phyloP scores from a whole-genome alignment of 805 yeast species.

The Metschnikowia sp. region DNA sequence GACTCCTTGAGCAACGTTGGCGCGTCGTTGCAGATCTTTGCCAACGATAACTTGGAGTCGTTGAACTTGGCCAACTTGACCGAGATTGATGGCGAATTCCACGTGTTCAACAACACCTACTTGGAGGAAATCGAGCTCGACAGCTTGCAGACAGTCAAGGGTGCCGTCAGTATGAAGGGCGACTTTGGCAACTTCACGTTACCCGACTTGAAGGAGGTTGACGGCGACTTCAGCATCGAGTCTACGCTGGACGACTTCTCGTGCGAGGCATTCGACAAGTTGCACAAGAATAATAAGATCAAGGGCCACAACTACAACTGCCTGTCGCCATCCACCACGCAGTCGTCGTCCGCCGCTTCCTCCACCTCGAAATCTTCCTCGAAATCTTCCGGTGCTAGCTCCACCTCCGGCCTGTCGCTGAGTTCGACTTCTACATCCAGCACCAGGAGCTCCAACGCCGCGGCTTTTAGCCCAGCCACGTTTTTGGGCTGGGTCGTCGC shows the following conservation, averaged over 20 bases:
- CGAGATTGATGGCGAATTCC: constrained; percentile 40
- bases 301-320: constrained; percentile 45
- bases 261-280: constrained; percentile 34
- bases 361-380: constrained; percentile 15
- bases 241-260: constrained; percentile 37
- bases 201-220: constrained; percentile 35
- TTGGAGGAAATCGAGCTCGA: constrained; percentile 31
- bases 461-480: constrained; percentile 17
- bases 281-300: constrained; percentile 30
- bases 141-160: constrained; percentile 32
- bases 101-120: constrained; percentile 39
- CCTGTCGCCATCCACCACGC: constrained; percentile 29
- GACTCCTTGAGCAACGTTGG: constrained; percentile 34
- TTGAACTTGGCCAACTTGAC: constrained; percentile 28
- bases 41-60: constrained; percentile 39
- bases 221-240: constrained; percentile 38
- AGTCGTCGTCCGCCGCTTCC: constrained; percentile 15
- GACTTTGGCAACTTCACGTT: constrained; percentile 37
- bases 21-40: constrained; percentile 38
- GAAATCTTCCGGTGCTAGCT: constrained; percentile 20
- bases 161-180: constrained; percentile 40
- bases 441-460: constrained; percentile 22
- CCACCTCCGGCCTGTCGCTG: constrained; percentile 12
- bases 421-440: constrained; percentile 4
- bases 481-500: constrained; percentile 25